Evolutionary conservation across 2,329 filamentous ascomycete species (phyloP), one percentile per base, ranked within the genome.

Genomic region (Clonostachys sp.): DNA sequence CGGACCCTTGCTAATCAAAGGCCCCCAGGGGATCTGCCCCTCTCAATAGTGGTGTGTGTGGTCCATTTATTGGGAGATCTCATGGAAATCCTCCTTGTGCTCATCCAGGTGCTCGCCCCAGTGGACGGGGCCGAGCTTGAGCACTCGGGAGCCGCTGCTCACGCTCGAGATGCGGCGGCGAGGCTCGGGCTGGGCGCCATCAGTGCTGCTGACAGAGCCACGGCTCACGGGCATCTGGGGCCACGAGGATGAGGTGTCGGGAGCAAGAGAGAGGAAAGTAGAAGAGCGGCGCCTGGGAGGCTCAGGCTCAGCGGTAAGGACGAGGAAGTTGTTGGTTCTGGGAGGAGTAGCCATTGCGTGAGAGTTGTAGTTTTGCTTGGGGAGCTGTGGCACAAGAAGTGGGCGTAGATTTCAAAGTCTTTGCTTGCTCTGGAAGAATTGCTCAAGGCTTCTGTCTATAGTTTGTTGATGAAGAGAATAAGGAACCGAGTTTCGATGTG

Each of bases 121-220:
- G 73, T 84, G 79, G 50, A 84, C 80, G 34, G 81, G 81, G 20
- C 78, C 78, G 49, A 86, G 78, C 71, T 83, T 84, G 55, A 86
- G 74, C 63, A 85, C 78, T 49, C 74, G 72, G 55, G 69, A 66
- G 52, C 69, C 61, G 55, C 48, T 51, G 57, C 64, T 71, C 56
- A 59, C 64, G 52, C 64, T 63, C 61, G 73, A 78, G 70, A 73
- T 78, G 53, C 42, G 46, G 17, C 36, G 33, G 12, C 42, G 49
- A 16, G 53, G 52, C 34, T 59, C 56, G 44, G 62, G 57, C 50
- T 62, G 57, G 42, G 52, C 50, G 45, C 54, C 41, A 48, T 47
- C 40, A 18, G 52, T 34, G 35, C 53, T 46, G 36, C 60, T 58
- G 48, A 47, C 46, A 48, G 61, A 60, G 18, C 57, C 48, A 43